A percentile compares a stretch with the other conserved stretches of the same genome.
phyloP scores from a whole-genome alignment of 2,329 filamentous ascomycete genomes.

The Colletotrichum agaves region DNA sequence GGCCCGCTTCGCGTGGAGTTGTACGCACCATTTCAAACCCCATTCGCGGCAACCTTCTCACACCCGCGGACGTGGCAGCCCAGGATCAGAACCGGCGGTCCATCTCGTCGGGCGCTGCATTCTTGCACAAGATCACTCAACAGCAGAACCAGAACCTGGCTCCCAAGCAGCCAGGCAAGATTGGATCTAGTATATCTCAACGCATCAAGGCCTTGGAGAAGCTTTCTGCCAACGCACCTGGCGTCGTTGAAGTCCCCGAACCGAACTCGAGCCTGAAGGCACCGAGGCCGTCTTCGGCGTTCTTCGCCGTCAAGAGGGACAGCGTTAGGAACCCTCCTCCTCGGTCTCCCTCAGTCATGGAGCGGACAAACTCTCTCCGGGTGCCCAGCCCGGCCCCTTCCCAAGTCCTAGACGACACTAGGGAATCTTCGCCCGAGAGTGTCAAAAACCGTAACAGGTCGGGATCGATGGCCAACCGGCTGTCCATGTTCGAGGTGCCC shows the following conservation, averaged over 20 bases:
- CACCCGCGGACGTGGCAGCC: slow-evolving; percentile 57
- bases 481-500: slow-evolving; percentile 64
- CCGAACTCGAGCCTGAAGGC: slow-evolving; percentile 28
- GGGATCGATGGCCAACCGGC: slow-evolving; percentile 64
- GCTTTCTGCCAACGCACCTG: slow-evolving; percentile 62
- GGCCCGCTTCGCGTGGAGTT: slow-evolving; percentile 51
- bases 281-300: slow-evolving; percentile 58
- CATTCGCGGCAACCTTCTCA: slow-evolving; percentile 56
- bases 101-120: slow-evolving; percentile 67
- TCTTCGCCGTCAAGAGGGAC: slow-evolving; percentile 67
- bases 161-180: slow-evolving; percentile 76
- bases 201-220: slow-evolving; percentile 94
- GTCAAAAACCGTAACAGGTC: slow-evolving; percentile 58
- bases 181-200: slow-evolving; percentile 91
- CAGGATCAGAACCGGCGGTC: slow-evolving; percentile 56
- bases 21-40: slow-evolving; percentile 51
- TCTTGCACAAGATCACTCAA: slow-evolving; percentile 64
- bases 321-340: slow-evolving; percentile 52
- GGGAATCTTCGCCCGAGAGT: slow-evolving; percentile 60
- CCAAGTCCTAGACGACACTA: slow-evolving; percentile 50
- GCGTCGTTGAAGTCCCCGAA: slow-evolving; percentile 42
- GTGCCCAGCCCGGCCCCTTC: slow-evolving; percentile 47
- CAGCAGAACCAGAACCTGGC: slow-evolving; percentile 63
- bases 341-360: slow-evolving; percentile 57
- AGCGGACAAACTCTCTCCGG: slow-evolving; percentile 54